Evolutionary conservation across 2,329 filamentous ascomycete genomes (phyloP), one percentile per base, ranked within the genome.

Genomic region (Zymoseptoria crescenta): DNA sequence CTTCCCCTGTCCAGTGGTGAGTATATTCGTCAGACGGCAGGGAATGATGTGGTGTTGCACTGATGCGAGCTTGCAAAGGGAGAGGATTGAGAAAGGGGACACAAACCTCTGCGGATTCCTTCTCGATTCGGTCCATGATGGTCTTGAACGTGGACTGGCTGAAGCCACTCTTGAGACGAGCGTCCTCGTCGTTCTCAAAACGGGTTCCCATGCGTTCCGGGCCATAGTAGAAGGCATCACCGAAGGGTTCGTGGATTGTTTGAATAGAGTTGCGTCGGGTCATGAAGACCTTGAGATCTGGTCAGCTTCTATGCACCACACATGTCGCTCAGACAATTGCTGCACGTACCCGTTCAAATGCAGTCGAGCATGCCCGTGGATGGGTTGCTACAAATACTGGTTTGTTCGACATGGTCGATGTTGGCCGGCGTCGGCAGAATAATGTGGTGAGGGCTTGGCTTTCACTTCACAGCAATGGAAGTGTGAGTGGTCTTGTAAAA

Each of bases 191-290:
- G 51, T 87, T 73, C 70, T 87, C 86, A 72, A 90, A 99, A 68
- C 94, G 85, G 56, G 83, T 78, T 69, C 88, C 87, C 67, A 97
- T 81, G 67, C 90, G 83, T 77, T 99, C 94, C 6, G 93, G 92
- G 56, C 94, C 93, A 72, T 88, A 97, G 78, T 97, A 97, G 73
- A 93, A 97, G 62, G 92, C 89, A 76, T 97, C 94, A 56, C 93
- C 93, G 75, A 97, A 97, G 4, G 94, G 94, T 78, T 99, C 94
- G 74, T 97, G 94, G 68, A 94, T 81, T 73, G 90, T 96, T 69
- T 87, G 81, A 60, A 97, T 82, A 56, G 81, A 86, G 70, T 96
- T 87, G 67, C 84, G 83, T 67, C 91, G 88, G 68, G 92, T 96
- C 93, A 97, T 96, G 75, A 99, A 97, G 65, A 97, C 92, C 89